These are phyloP conservation scores for Rachicladosporium sp. DNA, from an alignment of 2,329 filamentous ascomycete genomes.

Conservation along the genomic window DNA sequence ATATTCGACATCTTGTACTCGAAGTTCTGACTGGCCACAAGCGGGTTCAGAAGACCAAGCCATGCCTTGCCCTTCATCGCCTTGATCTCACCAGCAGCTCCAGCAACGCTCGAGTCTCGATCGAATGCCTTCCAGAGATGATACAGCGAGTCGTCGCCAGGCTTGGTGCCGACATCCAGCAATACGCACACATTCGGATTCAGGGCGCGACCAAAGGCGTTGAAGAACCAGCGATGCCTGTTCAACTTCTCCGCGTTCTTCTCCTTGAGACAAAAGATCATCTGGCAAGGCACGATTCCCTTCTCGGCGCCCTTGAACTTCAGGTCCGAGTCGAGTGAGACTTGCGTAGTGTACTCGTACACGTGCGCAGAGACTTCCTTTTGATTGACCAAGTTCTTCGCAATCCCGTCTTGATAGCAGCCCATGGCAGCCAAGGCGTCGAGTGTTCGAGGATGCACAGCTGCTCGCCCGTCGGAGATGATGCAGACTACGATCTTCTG, in stretches of 20 bases:
- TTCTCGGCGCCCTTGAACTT: conserved; percentile 99
- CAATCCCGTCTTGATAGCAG: conserved; percentile 95
- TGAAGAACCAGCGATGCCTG: conserved; percentile 98
- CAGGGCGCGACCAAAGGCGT: conserved; percentile 83
- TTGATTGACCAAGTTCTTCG: conserved; percentile 96
- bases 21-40: conserved; percentile 96
- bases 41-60: conserved; percentile 73
- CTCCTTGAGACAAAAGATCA: conserved; percentile 97
- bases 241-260: conserved; percentile 97
- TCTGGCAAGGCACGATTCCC: conserved; percentile 93
- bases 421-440: conserved; percentile 94
- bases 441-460: conserved; percentile 83
- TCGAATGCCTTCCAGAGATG: conserved; percentile 99
- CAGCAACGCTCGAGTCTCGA: conserved; percentile 91
- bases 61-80: conserved; percentile 85
- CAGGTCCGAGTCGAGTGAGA: conserved; percentile 85
- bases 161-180: conserved; percentile 89
- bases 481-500: conserved; percentile 98
- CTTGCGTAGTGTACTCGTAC: conserved; percentile 97
- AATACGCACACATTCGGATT: conserved; percentile 96
- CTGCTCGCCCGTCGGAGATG: conserved; percentile 85
- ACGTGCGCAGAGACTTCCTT: conserved; percentile 92
- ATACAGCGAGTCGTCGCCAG: conserved; percentile 81
- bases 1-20: conserved; percentile 99
- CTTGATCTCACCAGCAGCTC: conserved; percentile 94